Base-by-base conservation (phyloP, 768 basidiomycete genomes). In the Calocera viscosa region DNA sequence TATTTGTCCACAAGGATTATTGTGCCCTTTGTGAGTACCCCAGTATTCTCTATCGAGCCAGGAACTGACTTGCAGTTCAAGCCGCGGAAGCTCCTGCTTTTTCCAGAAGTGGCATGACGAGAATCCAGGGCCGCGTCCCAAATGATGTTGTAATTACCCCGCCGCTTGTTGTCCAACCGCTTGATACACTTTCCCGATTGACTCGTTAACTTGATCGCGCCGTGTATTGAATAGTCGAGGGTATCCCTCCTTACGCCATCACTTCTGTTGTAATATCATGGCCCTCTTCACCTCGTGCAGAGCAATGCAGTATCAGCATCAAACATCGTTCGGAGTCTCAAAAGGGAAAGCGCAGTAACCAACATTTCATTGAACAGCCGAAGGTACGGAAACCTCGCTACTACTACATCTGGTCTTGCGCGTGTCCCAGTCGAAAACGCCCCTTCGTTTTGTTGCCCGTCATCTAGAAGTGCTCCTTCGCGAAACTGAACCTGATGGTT, bases 401-500 rank as follows among this genome's bases (percentile, higher is more conserved):
- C 53, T 60, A 22, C 53, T 60, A 60, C 53, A 60, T 32, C 22
- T 28, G 26, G 5, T 32, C 2, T 5, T 60, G 35, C 35, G 35
- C 35, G 14, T n/a, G 35, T 38, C 35, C 53, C 26, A 28, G 3
- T 28, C 10, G 53, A 32, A 28, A 32, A 28, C 26, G 38, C 22
- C 19, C 33, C 34, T 38, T 22, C 64, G 16, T 33, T 2, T 11
- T 26, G 24, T 12, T 32, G n/a, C 14, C 64, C 19, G 22, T 32
- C 8, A 2, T 32, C 66, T 40, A 71, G 67, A 72, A 72, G 71
- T 80, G 72, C 68, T 83, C 92, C 85, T 94, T 94, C 22, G 87
- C 86, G 75, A 96, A 94, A 0, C 81, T 80, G 76, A 94, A 94
- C 53, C 86, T 77, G 49, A 94, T 83, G 38, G 79, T 77, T 14